Conservation (phyloP, 2,329 filamentous ascomycete species). For the Monascus ruber region DNA sequence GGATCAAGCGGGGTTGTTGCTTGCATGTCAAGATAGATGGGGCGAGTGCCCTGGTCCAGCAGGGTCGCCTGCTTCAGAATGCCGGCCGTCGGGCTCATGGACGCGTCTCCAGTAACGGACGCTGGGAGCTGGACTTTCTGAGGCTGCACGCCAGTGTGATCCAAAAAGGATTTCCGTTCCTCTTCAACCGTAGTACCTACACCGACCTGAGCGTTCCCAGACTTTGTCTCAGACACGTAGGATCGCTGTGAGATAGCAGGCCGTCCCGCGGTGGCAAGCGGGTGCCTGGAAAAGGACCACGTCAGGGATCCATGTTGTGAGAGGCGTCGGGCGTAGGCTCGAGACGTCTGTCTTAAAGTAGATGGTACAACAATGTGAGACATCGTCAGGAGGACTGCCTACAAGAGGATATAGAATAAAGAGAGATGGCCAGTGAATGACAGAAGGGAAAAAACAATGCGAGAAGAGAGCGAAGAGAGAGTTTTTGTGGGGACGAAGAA, state of each 20-base stretch:
- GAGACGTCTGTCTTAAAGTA: constrained; percentile 63
- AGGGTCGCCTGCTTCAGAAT: constrained; percentile 83
- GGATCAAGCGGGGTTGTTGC: constrained; percentile 93
- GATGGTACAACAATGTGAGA: constrained; percentile 55
- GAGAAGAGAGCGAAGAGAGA: not conserved
- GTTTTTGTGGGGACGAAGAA: not conserved
- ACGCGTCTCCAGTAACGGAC: constrained; percentile 49
- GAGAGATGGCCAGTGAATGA: too few species aligned
- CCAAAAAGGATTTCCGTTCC: constrained; percentile 68
- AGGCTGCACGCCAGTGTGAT: constrained; percentile 44
- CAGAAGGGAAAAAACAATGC: too few species aligned
- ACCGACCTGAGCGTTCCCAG: constrained; percentile 57
- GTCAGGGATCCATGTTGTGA: constrained; percentile 27
- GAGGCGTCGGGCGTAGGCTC: constrained; percentile 42
- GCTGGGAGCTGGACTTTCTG: constrained; percentile 50
- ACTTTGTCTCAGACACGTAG: constrained; percentile 78
- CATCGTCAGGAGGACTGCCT: constrained; percentile 35
- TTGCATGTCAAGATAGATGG: constrained; percentile 98
- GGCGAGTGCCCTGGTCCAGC: constrained; percentile 83
- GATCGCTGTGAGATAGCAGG: constrained; percentile 38
- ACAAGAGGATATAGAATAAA: too few species aligned
- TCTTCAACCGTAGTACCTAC: constrained; percentile 74
- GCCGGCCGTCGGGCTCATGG: constrained; percentile 71
- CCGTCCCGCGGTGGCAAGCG: constrained; percentile 21
- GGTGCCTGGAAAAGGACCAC: constrained; percentile 28